phyloP scores from a whole-genome alignment of 1,139 yeast genomes.

The Trichomonascaceae sp. region DNA sequence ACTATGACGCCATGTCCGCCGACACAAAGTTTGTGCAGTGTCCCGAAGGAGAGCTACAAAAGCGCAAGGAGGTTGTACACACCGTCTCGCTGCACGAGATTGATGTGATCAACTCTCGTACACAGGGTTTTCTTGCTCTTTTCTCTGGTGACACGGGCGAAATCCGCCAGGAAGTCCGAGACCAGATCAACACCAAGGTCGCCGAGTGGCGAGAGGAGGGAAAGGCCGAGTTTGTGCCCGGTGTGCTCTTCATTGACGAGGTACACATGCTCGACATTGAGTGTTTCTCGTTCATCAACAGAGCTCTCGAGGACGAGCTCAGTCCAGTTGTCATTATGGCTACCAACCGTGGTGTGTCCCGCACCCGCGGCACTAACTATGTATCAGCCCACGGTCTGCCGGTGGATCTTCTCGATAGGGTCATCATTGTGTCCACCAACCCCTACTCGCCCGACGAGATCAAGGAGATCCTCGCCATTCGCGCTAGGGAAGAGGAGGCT shows the following conservation, averaged over 20 bases:
- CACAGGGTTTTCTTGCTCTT: conserved; percentile 92
- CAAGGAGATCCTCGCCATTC: conserved; percentile 68
- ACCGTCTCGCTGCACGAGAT: conserved; percentile 95
- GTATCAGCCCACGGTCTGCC: conserved; percentile 97
- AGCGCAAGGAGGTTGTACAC: conserved; percentile 89
- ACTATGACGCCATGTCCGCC: conserved; percentile 99
- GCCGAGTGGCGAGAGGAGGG: conserved; percentile 99
- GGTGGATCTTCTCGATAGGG: conserved; percentile 82
- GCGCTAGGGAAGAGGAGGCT: conserved; percentile 96
- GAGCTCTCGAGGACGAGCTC: conserved; percentile 93
- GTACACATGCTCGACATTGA: conserved; percentile 98
- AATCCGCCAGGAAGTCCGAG: conserved; percentile 89
- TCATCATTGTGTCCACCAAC: conserved; percentile 80
- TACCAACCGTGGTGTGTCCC: conserved; percentile 87
- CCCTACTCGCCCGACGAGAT: conserved; percentile 72
- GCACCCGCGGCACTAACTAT: conserved; percentile 85
- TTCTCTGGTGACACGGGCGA: conserved; percentile 98
- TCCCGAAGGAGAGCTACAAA: conserved; percentile 97
- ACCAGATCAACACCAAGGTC: conserved; percentile 91
- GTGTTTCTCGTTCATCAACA: conserved; percentile 86
- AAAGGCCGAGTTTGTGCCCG: conserved; percentile 97
- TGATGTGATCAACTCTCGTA: conserved; percentile 94
- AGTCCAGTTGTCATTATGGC: conserved; percentile 98
- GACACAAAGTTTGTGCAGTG: conserved; percentile 96
- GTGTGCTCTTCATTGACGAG: conserved; percentile 94